Evolutionary conservation across 805 yeast species (phyloP), one percentile per base, ranked within the genome.

Genomic region (Yarrowia divulgata): DNA sequence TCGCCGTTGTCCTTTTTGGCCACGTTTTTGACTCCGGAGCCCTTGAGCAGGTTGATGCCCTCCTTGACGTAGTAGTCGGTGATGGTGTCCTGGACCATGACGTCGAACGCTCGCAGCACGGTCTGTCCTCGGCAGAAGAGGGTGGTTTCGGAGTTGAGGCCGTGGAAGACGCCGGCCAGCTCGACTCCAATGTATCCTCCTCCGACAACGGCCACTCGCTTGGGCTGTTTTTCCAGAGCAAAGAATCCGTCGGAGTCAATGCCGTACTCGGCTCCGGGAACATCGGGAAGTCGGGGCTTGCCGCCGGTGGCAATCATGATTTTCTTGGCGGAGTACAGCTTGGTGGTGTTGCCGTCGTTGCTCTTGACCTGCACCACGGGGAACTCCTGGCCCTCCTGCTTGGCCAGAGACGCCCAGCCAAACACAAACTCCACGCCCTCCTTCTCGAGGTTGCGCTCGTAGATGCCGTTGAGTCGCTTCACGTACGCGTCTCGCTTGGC

Each of bases 171-270:
- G 72, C 99, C 99, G 8, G 98, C 90, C 66, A 95, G 85, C 82
- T 95, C 99, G 60, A 93, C 90, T 70, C 97, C 98, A 77, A 95
- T 95, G 81, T 95, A 95, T 54, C 99, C 99, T 46, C 97, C 97
- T 74, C 99, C 99, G 13, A 95, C 97, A 71, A 95, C 84, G 1
- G 96, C 98, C 37, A 94, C 98, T 62, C 88, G 85, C 79, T 92
- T 89, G 66, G 99, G 99, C 80, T 93, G 98, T 62, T 81, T 76
- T 71, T 85, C 88, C 73, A 95, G 82, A 72, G 85, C 86, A 77
- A 95, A 95, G 78, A 95, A 95, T 0, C 97, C 97, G 78, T 95
- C 97, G 23, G 97, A 91, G 67, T 90, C 87, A 71, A 87, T 88
- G 70, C 97, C 98, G 70, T 84, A 82, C 75, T 93, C 95, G 63